Conservation (phyloP, 2,329 filamentous ascomycete species). For the Penicillium sp. region DNA sequence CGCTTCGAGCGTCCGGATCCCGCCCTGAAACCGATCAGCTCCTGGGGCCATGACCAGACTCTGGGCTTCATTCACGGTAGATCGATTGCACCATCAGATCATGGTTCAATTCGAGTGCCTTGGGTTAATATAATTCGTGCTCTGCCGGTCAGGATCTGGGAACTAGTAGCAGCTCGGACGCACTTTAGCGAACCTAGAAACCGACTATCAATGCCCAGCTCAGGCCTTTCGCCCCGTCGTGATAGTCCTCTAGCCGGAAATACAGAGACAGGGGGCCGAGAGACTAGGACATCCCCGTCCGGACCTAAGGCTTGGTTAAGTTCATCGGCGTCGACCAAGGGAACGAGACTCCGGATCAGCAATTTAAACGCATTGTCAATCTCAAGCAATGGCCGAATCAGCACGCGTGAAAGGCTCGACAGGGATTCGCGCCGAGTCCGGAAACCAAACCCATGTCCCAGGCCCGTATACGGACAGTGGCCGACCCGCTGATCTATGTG, state of each 20-base stretch:
- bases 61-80: background rate
- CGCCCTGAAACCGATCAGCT: background rate
- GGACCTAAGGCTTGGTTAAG: background rate
- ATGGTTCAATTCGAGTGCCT: background rate
- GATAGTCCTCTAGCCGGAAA: constrained; percentile 5
- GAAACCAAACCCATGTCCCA: constrained; percentile 5
- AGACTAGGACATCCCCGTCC: background rate
- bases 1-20: constrained; percentile 3
- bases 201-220: background rate
- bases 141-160: background rate
- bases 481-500: constrained; percentile 21
- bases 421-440: constrained; percentile 24
- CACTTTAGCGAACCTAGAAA: constrained; percentile 7
- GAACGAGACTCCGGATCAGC: constrained; percentile 25
- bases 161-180: background rate
- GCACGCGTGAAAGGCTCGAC: constrained; percentile 23
- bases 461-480: constrained; percentile 6
- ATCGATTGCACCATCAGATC: constrained; percentile 2
- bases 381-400: constrained; percentile 30
- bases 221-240: background rate
- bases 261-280: background rate
- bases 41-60: background rate
- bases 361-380: constrained; percentile 25
- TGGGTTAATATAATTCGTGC: constrained; percentile 12
- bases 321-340: constrained; percentile 2